A percentile compares a stretch with the other conserved stretches of the same genome.
Conservation (phyloP, 148 eudicot species). For the Camellia granthamiana region DNA sequence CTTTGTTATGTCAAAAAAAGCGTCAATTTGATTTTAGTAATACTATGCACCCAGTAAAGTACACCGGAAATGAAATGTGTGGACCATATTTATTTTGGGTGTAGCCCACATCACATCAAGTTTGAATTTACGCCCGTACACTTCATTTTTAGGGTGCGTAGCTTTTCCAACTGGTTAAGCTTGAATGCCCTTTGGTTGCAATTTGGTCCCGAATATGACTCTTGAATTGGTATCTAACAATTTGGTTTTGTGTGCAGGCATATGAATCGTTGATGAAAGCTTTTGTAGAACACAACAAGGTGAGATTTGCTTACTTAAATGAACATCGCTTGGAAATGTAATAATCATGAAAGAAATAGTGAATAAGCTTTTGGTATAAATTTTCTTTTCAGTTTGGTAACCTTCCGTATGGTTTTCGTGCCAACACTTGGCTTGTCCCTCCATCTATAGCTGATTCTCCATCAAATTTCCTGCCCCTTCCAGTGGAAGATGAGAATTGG, state of each 20-base stretch:
- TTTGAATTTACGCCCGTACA: too few relatives aligned
- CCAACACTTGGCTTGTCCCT: constrained; percentile 94
- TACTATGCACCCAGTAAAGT: too few relatives aligned
- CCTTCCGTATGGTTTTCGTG: constrained; percentile 97
- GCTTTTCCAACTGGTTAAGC: not conserved
- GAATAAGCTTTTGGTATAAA: constrained; percentile 19
- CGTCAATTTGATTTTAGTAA: not conserved
- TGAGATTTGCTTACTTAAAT: constrained; percentile 24
- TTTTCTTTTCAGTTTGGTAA: constrained; percentile 79
- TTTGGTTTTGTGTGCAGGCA: constrained; percentile 53
- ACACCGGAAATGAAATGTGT: too few relatives aligned
- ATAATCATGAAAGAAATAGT: constrained; percentile 12
- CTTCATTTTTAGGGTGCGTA: too few relatives aligned
- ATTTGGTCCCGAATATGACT: not conserved
- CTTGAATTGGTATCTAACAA: not conserved
- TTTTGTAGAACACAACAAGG: constrained; percentile 93
- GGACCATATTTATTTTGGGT: too few relatives aligned
- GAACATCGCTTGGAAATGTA: not conserved
- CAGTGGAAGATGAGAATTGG: constrained; percentile 88
- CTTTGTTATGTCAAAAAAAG: not conserved
- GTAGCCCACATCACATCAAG: too few relatives aligned
- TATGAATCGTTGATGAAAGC: constrained; percentile 90
- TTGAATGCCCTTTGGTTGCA: constrained; percentile 13
- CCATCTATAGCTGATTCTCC: constrained; percentile 66
- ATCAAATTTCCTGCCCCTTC: constrained; percentile 59